phyloP scores from a whole-genome alignment of 2,329 filamentous ascomycete species.

The Orbilia blumenaviensis region DNA sequence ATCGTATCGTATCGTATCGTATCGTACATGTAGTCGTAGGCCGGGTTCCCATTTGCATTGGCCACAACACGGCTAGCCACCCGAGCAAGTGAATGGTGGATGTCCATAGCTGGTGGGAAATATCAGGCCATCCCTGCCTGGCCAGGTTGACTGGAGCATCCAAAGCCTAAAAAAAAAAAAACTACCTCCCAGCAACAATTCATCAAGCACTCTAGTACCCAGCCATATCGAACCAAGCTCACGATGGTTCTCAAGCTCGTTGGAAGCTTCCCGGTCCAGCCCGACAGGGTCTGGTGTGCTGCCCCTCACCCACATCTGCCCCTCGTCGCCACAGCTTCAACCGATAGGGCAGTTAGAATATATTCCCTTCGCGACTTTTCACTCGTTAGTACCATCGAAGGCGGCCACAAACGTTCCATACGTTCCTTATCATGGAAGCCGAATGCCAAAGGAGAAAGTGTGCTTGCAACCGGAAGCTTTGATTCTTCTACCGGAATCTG shows the following conservation, averaged over 20 bases:
- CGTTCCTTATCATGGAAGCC: constrained; percentile 89
- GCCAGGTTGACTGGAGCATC: background rate
- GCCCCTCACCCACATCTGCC: constrained; percentile 86
- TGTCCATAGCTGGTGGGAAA: background rate
- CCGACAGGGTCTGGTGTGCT: constrained; percentile 83
- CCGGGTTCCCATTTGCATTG: too few species aligned
- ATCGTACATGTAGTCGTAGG: too few species aligned
- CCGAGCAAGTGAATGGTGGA: background rate
- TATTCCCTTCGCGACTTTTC: constrained; percentile 86
- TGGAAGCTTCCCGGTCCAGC: constrained; percentile 64
- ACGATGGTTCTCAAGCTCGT: constrained; percentile 55
- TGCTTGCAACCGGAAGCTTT: constrained; percentile 91
- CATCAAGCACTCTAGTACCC: too few species aligned
- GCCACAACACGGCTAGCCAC: background rate
- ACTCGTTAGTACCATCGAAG: constrained; percentile 79
- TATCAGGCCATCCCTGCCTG: constrained; percentile 14
- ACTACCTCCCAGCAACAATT: background rate
- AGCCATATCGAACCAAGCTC: background rate
- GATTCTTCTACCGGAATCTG: constrained; percentile 89
- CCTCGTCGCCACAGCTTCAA: constrained; percentile 85
- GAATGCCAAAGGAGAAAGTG: constrained; percentile 70
- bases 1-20: too few species aligned
- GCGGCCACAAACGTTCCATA: constrained; percentile 91
- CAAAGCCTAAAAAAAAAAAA: background rate
- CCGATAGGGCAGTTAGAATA: constrained; percentile 84